Conservation (phyloP, 2,329 filamentous ascomycete genomes). For the Aspergillus pseudonomiae region DNA sequence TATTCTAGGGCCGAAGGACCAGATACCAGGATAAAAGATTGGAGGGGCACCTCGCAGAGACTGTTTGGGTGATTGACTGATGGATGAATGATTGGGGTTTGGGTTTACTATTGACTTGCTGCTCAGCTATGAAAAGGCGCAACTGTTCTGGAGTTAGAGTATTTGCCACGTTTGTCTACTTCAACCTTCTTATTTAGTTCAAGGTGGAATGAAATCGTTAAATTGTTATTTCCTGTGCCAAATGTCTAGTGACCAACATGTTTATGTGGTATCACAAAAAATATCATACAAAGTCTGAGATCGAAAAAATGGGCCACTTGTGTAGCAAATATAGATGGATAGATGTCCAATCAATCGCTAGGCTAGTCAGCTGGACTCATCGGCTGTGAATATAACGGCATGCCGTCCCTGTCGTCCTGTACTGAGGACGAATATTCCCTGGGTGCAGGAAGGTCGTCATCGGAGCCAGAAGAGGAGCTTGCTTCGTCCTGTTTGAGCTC, state of each 20-base stretch:
- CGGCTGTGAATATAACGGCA: constrained; percentile 11
- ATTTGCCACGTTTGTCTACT: constrained; percentile 3
- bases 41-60: neutral
- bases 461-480: constrained; percentile 2
- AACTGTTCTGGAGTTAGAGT: constrained; percentile 24
- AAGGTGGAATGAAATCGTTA: neutral
- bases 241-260: neutral
- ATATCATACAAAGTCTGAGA: neutral
- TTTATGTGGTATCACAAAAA: neutral
- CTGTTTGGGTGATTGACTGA: constrained; percentile 7
- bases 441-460: neutral
- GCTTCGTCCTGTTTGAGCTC: neutral
- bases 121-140: constrained; percentile 34
- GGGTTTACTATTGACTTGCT: constrained; percentile 20
- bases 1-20: constrained; percentile 14
- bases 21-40: constrained; percentile 4
- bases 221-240: neutral
- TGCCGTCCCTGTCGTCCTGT: constrained; percentile 1
- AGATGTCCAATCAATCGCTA: neutral
- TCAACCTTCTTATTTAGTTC: neutral
- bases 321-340: neutral
- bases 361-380: constrained; percentile 13
- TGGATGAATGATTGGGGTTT: constrained; percentile 23
- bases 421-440: neutral
- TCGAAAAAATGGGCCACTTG: neutral